A percentile compares a stretch with the other conserved stretches of the same genome.
Conservation (phyloP, 768 basidiomycete genomes). For the Tylopilus sp. region DNA sequence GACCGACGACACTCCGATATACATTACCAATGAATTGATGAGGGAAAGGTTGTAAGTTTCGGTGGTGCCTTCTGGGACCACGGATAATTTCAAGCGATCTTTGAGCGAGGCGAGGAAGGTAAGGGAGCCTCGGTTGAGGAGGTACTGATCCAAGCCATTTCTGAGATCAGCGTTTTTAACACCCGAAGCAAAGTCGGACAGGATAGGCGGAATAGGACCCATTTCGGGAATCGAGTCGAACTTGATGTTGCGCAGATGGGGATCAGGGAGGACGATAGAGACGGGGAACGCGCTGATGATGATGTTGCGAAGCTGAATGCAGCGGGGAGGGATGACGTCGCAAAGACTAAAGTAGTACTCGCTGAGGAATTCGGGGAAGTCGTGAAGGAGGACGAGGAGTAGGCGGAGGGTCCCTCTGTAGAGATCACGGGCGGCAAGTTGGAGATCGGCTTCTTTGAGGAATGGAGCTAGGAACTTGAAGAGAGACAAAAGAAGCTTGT, state of each 20-base stretch:
- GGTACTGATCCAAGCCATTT: constrained; percentile 76
- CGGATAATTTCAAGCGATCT: constrained; percentile 62
- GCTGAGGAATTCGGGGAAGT: constrained; percentile 97
- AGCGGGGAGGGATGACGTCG: constrained; percentile 87
- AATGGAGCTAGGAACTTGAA: constrained; percentile 95
- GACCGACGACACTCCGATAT: constrained; percentile 90
- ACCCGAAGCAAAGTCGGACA: constrained; percentile 86
- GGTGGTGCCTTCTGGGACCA: constrained; percentile 40
- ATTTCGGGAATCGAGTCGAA: constrained; percentile 83
- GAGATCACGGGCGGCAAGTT: constrained; percentile 76
- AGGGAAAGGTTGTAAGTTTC: constrained; percentile 84
- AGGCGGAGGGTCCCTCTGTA: constrained; percentile 90
- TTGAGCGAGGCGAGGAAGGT: constrained; percentile 76
- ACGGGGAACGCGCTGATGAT: constrained; percentile 94
- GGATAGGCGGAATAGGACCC: constrained; percentile 86
- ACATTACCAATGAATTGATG: constrained; percentile 93
- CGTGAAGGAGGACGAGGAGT: constrained; percentile 92
- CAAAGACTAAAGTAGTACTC: constrained; percentile 96
- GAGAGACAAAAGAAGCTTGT: constrained; percentile 87
- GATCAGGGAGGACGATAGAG: constrained; percentile 77
- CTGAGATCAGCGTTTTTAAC: constrained; percentile 81
- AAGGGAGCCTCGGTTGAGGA: constrained; percentile 69
- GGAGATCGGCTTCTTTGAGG: constrained; percentile 77
- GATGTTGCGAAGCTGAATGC: constrained; percentile 95
- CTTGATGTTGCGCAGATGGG: constrained; percentile 70